Conservation (phyloP, 192 early-diverging fungal species). For the Umbelopsis isabellina region DNA sequence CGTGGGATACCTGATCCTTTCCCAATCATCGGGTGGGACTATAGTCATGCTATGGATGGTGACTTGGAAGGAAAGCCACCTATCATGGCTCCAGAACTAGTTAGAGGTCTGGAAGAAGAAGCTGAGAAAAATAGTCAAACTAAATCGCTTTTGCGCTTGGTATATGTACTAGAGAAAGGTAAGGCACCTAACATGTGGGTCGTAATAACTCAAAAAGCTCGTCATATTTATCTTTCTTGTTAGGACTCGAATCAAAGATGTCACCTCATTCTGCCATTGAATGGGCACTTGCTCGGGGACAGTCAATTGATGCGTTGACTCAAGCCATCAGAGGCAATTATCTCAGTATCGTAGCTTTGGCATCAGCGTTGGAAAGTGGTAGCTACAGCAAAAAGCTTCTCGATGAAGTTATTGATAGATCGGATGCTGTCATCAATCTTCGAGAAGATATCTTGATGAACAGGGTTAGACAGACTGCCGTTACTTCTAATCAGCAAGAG, state of each 20-base stretch:
- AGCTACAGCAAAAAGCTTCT: constrained; percentile 48
- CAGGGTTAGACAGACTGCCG: constrained; percentile 53
- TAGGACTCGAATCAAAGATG: constrained; percentile 46
- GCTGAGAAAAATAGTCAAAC: constrained; percentile 41
- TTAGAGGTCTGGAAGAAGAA: constrained; percentile 36
- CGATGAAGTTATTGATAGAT: constrained; percentile 58
- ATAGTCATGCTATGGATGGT: not conserved
- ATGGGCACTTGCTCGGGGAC: constrained; percentile 56
- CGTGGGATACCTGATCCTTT: constrained; percentile 43
- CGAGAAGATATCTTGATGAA: constrained; percentile 63
- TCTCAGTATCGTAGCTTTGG: constrained; percentile 45
- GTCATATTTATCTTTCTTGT: not conserved
- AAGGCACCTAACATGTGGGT: not conserved
- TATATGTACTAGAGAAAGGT: constrained; percentile 60
- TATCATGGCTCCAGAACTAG: constrained; percentile 26
- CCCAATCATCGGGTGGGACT: constrained; percentile 32
- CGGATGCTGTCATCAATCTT: constrained; percentile 60
- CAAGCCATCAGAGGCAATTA: constrained; percentile 63
- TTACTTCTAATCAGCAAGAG: constrained; percentile 24
- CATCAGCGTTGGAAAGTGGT: constrained; percentile 51
- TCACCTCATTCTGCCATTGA: constrained; percentile 55
- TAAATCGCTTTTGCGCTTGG: constrained; percentile 52
- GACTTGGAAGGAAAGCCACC: not conserved
- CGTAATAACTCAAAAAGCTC: no score
- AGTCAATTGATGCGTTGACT: constrained; percentile 56